phyloP scores from a whole-genome alignment of 169 alveolate species.

The Pseudocohnilembus persalinus region DNA sequence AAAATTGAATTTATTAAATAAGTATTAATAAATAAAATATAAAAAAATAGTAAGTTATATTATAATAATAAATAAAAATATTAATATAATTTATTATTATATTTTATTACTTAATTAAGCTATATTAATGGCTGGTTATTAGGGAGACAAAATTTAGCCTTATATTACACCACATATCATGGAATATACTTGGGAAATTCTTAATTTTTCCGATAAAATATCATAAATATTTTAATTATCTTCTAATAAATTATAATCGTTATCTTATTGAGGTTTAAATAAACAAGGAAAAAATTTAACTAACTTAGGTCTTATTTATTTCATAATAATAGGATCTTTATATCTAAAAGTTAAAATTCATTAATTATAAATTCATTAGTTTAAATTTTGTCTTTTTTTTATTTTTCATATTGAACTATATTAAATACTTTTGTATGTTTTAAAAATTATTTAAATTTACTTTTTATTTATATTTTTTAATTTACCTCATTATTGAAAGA shows the following conservation, averaged over 20 bases:
- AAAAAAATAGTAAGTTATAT: background rate
- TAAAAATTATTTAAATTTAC: background rate
- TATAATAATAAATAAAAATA: background rate
- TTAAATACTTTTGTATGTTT: background rate
- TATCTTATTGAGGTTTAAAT: background rate
- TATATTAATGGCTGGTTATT: background rate
- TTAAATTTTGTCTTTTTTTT: too few relatives aligned
- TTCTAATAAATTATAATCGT: background rate
- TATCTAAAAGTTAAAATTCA: background rate
- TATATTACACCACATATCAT: slow-evolving; percentile 6
- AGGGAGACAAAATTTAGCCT: background rate
- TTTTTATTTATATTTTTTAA: slow-evolving; percentile 29
- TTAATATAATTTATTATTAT: background rate
- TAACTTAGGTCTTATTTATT: background rate
- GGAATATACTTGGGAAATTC: slow-evolving; percentile 17
- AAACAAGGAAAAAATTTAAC: background rate
- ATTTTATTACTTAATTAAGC: background rate
- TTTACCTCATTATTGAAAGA: slow-evolving; percentile 36
- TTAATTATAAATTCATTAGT: too few relatives aligned
- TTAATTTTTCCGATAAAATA: slow-evolving; percentile 1
- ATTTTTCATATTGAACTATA: background rate
- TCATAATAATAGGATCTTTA: background rate
- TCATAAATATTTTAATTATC: background rate
- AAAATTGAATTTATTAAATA: background rate
- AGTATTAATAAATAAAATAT: background rate